Evolutionary conservation across 345 rosid species (phyloP).

Genomic region (Raphanus raphanistrum): DNA sequence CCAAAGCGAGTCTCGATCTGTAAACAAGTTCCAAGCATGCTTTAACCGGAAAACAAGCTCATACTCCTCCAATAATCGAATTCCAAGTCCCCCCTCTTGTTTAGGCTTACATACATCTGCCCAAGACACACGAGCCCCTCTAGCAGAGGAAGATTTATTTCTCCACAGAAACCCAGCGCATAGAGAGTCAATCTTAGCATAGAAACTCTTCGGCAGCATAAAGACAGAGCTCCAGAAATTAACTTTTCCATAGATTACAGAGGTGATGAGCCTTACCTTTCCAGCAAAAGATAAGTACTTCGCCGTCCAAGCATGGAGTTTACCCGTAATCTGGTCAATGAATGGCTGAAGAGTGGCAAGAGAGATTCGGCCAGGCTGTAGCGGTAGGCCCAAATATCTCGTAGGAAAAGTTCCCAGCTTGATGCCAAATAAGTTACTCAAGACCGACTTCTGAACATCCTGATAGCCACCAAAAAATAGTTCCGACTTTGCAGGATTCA

Average conservation of each 20-base stretch:
- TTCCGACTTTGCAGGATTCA: no score
- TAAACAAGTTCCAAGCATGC: neutral
- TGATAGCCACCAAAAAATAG: no score
- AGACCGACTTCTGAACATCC: no score
- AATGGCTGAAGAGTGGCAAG: neutral
- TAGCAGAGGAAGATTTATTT: neutral
- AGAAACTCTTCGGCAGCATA: neutral
- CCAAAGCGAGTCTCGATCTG: neutral
- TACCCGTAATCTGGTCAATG: neutral
- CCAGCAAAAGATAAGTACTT: neutral
- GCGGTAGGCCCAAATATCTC: neutral
- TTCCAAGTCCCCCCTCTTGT: neutral
- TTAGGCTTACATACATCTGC: neutral
- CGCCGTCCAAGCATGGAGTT: neutral
- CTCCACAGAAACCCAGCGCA: neutral
- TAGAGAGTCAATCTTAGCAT: neutral
- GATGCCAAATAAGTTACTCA: neutral
- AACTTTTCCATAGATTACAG: neutral
- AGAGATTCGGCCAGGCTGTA: fast-evolving
- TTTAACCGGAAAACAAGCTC: neutral
- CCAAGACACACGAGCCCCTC: neutral
- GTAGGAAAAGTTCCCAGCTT: neutral
- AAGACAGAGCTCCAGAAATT: neutral
- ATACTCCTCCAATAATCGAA: neutral
- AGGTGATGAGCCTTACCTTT: neutral